Conservation (phyloP, 371 early-diverging fungal species). For the Funneliformis caledonium region DNA sequence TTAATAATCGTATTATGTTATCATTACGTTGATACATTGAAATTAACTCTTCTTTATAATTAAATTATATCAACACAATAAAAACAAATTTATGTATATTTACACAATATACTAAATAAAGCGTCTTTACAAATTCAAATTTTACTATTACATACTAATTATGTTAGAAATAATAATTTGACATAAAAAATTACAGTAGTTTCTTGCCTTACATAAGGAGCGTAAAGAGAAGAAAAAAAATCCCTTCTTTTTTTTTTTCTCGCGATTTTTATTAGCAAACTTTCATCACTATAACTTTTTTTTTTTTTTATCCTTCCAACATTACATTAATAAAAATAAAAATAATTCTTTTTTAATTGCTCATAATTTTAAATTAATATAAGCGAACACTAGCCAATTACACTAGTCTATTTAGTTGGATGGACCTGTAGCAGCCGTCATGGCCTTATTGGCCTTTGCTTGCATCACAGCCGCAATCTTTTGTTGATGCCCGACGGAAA, state of each 20-base stretch:
- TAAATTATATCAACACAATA: not conserved
- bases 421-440: not conserved
- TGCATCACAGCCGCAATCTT: conserved; percentile 70
- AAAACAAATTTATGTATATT: no score
- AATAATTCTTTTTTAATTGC: not conserved
- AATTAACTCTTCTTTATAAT: not conserved
- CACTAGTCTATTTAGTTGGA: not conserved
- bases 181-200: no score
- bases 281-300: not conserved
- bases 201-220: no score
- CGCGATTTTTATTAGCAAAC: no score
- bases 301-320: not conserved
- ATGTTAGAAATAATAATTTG: no score
- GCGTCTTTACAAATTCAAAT: no score
- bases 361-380: not conserved
- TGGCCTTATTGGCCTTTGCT: conserved; percentile 49
- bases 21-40: not conserved
- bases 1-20: not conserved
- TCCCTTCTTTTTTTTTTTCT: no score
- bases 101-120: no score
- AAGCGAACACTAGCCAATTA: not conserved
- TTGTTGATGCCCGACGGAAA: conserved; percentile 67
- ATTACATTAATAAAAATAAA: not conserved
- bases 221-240: no score
- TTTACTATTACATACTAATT: no score